A percentile compares a stretch with the other conserved stretches of the same genome.
Evolutionary conservation across 352 stramenopile genomes (phyloP).

Genomic region (Phytophthora crassamura): DNA sequence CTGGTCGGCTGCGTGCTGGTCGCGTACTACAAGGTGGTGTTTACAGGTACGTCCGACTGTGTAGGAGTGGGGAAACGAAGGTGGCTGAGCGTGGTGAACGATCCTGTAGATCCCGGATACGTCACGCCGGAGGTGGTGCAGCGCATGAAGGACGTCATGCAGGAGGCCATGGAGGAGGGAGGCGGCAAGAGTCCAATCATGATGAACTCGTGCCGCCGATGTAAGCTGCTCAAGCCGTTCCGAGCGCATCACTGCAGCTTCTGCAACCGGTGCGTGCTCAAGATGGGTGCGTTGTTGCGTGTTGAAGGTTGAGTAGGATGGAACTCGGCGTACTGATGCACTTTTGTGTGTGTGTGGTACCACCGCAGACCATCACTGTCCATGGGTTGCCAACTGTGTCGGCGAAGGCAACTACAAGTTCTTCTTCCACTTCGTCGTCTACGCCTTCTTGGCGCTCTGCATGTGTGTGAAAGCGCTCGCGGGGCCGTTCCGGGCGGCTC

Average conservation of each 20-base stretch:
- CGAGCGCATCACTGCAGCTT: conserved; percentile 88
- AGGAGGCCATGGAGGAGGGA: conserved; percentile 67
- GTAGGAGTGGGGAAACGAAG: background rate
- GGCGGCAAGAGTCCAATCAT: conserved; percentile 20
- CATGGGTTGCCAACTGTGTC: conserved; percentile 93
- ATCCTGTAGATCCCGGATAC: conserved; percentile 74
- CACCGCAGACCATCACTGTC: conserved; percentile 96
- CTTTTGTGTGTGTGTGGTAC: conserved; percentile 9
- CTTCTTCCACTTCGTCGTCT: conserved; percentile 87
- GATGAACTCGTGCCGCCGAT: conserved; percentile 60
- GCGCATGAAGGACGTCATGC: conserved; percentile 61
- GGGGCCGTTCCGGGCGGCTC: conserved; percentile 48
- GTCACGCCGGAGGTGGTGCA: conserved; percentile 72
- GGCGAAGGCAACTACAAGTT: conserved; percentile 89
- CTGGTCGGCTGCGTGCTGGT: conserved; percentile 54
- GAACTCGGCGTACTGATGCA: background rate
- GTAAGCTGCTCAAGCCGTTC: conserved; percentile 78
- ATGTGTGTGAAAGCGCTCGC: conserved; percentile 71
- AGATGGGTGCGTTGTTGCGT: conserved; percentile 72
- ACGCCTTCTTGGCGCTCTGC: conserved; percentile 68
- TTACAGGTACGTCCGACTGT: conserved; percentile 55
- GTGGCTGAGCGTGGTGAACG: background rate
- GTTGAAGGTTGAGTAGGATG: background rate
- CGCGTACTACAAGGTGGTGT: conserved; percentile 77
- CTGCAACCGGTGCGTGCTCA: conserved; percentile 85